phyloP scores from a whole-genome alignment of 176 grass and related monocot genomes.

The Oryza nivara region DNA sequence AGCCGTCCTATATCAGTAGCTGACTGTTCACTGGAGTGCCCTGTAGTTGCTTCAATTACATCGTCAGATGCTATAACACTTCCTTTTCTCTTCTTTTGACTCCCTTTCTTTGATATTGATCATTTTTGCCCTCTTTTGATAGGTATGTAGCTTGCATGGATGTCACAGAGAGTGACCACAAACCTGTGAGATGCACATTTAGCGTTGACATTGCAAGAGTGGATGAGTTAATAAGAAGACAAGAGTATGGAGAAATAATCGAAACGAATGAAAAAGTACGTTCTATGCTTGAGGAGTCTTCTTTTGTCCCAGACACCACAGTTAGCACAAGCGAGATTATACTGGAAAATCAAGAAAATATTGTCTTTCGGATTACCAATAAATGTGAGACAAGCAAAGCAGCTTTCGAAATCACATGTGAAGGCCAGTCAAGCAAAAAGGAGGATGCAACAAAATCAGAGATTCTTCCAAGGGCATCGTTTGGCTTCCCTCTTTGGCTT shows the following conservation, averaged over 20 bases:
- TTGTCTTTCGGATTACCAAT: conserved; percentile 74
- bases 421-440: conserved; percentile 64
- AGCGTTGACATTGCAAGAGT: conserved; percentile 86
- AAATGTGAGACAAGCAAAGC: conserved; percentile 69
- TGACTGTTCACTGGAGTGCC: conserved; percentile 88
- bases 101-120: conserved; percentile 36
- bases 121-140: conserved; percentile 42
- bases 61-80: conserved; percentile 59
- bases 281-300: conserved; percentile 65
- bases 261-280: conserved; percentile 66
- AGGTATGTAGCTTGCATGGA: conserved; percentile 98
- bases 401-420: conserved; percentile 75
- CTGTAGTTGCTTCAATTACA: conserved; percentile 87
- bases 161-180: conserved; percentile 92
- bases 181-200: conserved; percentile 95
- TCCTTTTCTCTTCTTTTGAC: conserved; percentile 16
- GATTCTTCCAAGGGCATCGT: conserved; percentile 70
- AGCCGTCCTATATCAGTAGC: conserved; percentile 81
- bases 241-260: conserved; percentile 83
- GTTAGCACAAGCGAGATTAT: conserved; percentile 77
- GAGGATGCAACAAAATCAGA: conserved; percentile 63
- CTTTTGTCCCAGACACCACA: conserved; percentile 73
- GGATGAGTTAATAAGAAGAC: conserved; percentile 81
- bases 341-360: conserved; percentile 74
- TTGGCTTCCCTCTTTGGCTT: conserved; percentile 92